phyloP scores from a whole-genome alignment of 2,329 filamentous ascomycete genomes.

The Torrubiella hemipterigena region DNA sequence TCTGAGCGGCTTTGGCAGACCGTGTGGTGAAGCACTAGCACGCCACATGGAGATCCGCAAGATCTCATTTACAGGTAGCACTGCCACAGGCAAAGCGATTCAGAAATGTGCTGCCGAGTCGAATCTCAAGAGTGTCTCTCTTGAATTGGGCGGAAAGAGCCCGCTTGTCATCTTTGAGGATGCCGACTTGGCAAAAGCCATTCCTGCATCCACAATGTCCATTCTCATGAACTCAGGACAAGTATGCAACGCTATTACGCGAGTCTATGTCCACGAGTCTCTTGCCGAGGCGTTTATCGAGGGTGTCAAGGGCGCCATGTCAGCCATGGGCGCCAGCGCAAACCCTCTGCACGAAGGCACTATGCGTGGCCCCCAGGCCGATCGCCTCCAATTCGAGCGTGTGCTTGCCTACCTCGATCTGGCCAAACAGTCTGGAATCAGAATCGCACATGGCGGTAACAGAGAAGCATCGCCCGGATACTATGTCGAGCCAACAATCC shows the following conservation, averaged over 20 bases:
- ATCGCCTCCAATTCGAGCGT: too few relatives aligned
- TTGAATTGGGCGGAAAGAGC: conserved; percentile 49
- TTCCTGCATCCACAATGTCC: conserved; percentile 30
- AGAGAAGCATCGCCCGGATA: conserved; percentile 57
- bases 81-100: conserved; percentile 52
- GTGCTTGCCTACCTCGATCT: too few relatives aligned
- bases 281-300: conserved; percentile 47
- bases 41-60: conserved; percentile 56
- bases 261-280: conserved; percentile 46
- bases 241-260: conserved; percentile 44
- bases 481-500: conserved; percentile 79
- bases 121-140: conserved; percentile 42
- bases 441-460: conserved; percentile 34
- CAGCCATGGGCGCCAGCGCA: too few relatives aligned
- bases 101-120: conserved; percentile 53
- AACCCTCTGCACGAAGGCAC: too few relatives aligned
- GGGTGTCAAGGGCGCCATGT: conserved; percentile 45
- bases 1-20: conserved; percentile 53
- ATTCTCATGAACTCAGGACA: conserved; percentile 44
- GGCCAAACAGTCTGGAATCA: conserved; percentile 38
- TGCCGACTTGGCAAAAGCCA: conserved; percentile 47
- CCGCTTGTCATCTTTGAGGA: conserved; percentile 48
- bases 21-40: conserved; percentile 54
- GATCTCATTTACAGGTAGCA: conserved; percentile 64
- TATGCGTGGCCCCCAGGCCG: too few relatives aligned